Evolutionary conservation across 352 stramenopile genomes (phyloP), one percentile per base, ranked within the genome.

Genomic region (Phytophthora ramorum): DNA sequence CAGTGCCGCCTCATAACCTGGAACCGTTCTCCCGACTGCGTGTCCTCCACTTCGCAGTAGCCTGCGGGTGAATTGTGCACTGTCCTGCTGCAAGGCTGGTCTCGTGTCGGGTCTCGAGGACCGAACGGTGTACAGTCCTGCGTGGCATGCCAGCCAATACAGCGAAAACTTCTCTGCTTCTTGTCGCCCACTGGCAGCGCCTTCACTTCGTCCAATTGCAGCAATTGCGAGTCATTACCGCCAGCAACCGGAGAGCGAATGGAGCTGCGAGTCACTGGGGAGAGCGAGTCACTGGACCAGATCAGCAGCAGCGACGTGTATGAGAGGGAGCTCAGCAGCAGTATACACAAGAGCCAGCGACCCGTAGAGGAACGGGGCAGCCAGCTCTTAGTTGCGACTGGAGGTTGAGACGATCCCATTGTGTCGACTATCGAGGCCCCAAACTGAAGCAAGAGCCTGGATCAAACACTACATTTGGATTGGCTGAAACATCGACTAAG

Each of bases 21-120:
- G 43, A 79, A 57, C 10, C 61, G 66, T 32, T 70, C 47, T 5
- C 75, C 73, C 0, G 58, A 67, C 1, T 47, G n/a, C 0, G 38
- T 66, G 38, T 82, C 63, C 22, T 70, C 53, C 17, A 86, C 55
- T 24, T 81, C 69, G 48, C 79, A 89, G 53, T 82, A 89, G 7
- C 79, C 78, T 38, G 46, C 40, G 3, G 52, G 4, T 14, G 65
- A 68, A 22, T 56, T 59, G 58, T 58, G 50, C 19, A 75, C 19
- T 4, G 43, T 62, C 28, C 54, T 52, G 4, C 30, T 50, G 49
- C 66, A 75, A 1, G 49, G 49, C 16, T 66, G 44, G 32, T 75
- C 61, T 19, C 43, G 45, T 28, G 4, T 5, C 32, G 50, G 61
- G 5, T 63, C 41, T 37, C 61, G 38, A 40, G 52, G 34, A 12